These are phyloP conservation scores for Phytophthora boehmeriae DNA, from an alignment of 352 stramenopile species.

Conservation along the genomic window DNA sequence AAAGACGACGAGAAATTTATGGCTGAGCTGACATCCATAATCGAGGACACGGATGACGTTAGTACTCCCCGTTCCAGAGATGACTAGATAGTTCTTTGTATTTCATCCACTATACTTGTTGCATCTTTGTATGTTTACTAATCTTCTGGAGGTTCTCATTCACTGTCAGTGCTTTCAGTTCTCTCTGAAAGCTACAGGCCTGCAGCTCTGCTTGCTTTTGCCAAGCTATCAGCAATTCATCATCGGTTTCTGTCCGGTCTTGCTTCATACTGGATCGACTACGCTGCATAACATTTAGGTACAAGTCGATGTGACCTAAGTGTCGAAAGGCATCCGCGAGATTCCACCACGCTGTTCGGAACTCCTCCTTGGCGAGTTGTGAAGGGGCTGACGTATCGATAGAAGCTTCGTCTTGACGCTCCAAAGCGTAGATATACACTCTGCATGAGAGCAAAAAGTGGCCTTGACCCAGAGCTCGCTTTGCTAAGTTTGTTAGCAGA, in stretches of 20 bases:
- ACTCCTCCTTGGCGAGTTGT: conserved; percentile 13
- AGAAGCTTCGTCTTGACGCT: conserved; percentile 14
- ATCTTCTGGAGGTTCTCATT: conserved; percentile 39
- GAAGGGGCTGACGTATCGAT: not conserved
- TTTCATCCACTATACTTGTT: conserved; percentile 15
- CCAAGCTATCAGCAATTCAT: conserved; percentile 5
- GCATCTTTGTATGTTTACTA: conserved; percentile 5
- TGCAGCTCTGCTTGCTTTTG: conserved; percentile 16
- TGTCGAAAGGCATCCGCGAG: conserved; percentile 72
- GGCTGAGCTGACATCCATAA: conserved; percentile 26
- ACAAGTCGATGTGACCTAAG: conserved; percentile 57
- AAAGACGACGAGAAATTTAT: conserved; percentile 17
- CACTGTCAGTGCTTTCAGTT: conserved; percentile 26
- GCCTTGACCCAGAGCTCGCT: conserved; percentile 42
- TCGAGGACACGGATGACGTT: conserved; percentile 33
- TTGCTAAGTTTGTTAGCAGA: conserved; percentile 53
- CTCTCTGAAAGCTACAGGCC: conserved; percentile 32
- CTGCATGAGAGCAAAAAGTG: conserved; percentile 64
- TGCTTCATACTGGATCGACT: conserved; percentile 7
- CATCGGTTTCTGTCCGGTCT: conserved; percentile 3
- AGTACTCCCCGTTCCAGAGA: conserved; percentile 2
- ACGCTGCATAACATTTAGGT: conserved; percentile 43
- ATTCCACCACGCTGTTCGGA: conserved; percentile 46
- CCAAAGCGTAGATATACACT: conserved; percentile 53
- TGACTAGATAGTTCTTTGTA: conserved; percentile 5